Conservation (phyloP, 768 basidiomycete species). For the Tremella mesenterica region DNA sequence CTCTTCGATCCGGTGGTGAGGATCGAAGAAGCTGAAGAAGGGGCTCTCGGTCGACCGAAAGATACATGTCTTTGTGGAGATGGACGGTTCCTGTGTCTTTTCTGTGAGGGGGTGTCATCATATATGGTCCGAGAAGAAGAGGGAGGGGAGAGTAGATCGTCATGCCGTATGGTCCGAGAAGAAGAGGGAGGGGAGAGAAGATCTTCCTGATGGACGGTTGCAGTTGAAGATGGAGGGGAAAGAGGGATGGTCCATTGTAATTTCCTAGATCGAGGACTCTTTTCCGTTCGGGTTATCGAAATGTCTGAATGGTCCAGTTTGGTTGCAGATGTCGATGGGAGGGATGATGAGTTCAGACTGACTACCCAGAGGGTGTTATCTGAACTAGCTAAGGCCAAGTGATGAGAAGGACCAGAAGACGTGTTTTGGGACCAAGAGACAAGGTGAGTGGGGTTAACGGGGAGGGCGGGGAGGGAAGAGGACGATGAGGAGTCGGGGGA, state of each 20-base stretch:
- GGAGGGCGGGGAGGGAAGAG: conserved; percentile 3
- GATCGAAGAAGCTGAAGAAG: conserved; percentile 30
- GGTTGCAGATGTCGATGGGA: neutral
- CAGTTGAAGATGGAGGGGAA: too few species aligned
- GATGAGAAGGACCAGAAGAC: conserved; percentile 13
- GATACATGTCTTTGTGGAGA: conserved; percentile 5
- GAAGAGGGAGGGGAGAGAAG: neutral
- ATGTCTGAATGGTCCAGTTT: too few species aligned
- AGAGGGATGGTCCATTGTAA: too few species aligned
- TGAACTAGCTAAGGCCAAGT: conserved; percentile 17
- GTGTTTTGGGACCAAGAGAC: conserved; percentile 17
- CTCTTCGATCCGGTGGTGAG: conserved; percentile 10
- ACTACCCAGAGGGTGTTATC: conserved; percentile 33
- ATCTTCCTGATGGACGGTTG: too few species aligned
- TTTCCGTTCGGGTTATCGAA: too few species aligned
- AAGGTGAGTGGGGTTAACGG: conserved; percentile 23
- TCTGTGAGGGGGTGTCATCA: too few species aligned
- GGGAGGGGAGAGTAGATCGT: conserved; percentile 1
- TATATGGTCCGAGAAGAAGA: conserved; percentile 1
- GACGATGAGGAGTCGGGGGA: conserved; percentile 1
- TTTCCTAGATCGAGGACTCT: too few species aligned
- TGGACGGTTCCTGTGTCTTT: neutral
- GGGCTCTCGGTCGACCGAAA: conserved; percentile 15
- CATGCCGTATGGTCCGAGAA: too few species aligned
- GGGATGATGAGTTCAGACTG: conserved; percentile 1